These are phyloP conservation scores for Malania oleifera DNA, from an alignment of 164 flowering plant genomes.

Conservation along the genomic window DNA sequence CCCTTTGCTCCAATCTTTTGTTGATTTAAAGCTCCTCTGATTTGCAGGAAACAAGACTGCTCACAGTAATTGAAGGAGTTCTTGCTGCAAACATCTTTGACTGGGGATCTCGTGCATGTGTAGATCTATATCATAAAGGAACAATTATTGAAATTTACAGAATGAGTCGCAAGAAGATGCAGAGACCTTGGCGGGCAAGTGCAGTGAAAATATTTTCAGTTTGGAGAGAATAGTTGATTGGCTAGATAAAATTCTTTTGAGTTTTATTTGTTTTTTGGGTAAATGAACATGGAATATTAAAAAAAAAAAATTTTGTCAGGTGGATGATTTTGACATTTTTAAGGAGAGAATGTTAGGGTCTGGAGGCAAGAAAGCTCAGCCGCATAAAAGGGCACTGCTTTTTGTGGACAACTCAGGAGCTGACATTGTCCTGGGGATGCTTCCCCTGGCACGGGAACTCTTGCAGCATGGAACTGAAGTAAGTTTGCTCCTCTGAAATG, in stretches of 20 bases:
- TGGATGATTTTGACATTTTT: constrained; percentile 84
- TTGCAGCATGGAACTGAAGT: constrained; percentile 97
- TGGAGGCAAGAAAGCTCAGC: constrained; percentile 44
- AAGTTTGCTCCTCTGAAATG: constrained; percentile 16
- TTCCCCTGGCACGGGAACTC: constrained; percentile 94
- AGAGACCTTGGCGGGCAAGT: constrained; percentile 93
- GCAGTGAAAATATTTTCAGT: constrained; percentile 6
- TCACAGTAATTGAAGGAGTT: constrained; percentile 87
- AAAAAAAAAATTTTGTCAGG: constrained; percentile 36
- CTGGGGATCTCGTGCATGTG: constrained; percentile 99
- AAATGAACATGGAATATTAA: not conserved
- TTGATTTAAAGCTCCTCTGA: constrained; percentile 8
- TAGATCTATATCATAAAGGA: constrained; percentile 95
- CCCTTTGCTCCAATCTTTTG: not conserved
- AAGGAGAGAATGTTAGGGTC: constrained; percentile 90
- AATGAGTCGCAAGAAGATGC: constrained; percentile 98
- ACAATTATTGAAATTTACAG: constrained; percentile 95
- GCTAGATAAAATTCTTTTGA: not conserved
- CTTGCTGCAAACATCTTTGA: constrained; percentile 99
- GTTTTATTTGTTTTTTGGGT: not conserved
- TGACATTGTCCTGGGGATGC: constrained; percentile 93
- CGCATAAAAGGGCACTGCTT: constrained; percentile 85
- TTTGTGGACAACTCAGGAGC: constrained; percentile 99
- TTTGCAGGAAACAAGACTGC: constrained; percentile 77
- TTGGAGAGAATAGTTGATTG: not conserved